Base-by-base conservation (phyloP, 495 filamentous ascomycete genomes). In the Clavariopsis aquatica region DNA sequence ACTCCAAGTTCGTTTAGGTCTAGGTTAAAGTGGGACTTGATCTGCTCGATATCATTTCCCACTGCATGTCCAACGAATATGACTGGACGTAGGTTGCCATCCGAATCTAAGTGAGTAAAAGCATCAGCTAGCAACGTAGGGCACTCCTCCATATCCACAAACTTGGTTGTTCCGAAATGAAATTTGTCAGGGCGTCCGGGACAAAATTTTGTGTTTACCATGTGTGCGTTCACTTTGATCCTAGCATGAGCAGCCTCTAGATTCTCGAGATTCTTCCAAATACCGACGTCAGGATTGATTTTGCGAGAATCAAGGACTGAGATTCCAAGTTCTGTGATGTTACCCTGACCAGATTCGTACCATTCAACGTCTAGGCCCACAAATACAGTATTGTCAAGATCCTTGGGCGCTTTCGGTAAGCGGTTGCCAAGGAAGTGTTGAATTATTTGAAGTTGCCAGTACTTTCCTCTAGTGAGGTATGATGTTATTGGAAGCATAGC, bases 271-370 rank as follows among this genome's bases (percentile, higher is more conserved):
- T 19, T 19, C 28, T 61, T 19, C 1, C 24, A 28, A 15, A 23
- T 23, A 52, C 41, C n/a, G 2, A 19, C 9, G 19, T 5, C 15
- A 1, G n/a, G 1, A 6, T 17, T 17, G 29, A 52, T 36, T 5
- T 24, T 20, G 12, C 7, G 10, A 7, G 47, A 22, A 23, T 52
- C 58, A 2, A 61, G 28, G 8, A 61, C 53, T 1, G 46, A 7
- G 15, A 61, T 24, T 13, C 58, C 58, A 27, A 61, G 46, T 28
- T 61, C 58, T 12, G 58, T 61, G n/a, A 52, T 41, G 49, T 61
- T 19, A 8, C 52, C 28, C 8, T 24, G 52, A 19, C 49, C 58
- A 17, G 45, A 29, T 17, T 52, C 49, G 20, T 23, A 61, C 58
- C 47, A 61, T 19, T 61, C 58, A 2, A 27, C 47, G 20, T 61